Percentiles rank a stretch among this genome's conserved stretches.
Conservation (phyloP, 352 stramenopile genomes). For the Globisporangium abappressorium region DNA sequence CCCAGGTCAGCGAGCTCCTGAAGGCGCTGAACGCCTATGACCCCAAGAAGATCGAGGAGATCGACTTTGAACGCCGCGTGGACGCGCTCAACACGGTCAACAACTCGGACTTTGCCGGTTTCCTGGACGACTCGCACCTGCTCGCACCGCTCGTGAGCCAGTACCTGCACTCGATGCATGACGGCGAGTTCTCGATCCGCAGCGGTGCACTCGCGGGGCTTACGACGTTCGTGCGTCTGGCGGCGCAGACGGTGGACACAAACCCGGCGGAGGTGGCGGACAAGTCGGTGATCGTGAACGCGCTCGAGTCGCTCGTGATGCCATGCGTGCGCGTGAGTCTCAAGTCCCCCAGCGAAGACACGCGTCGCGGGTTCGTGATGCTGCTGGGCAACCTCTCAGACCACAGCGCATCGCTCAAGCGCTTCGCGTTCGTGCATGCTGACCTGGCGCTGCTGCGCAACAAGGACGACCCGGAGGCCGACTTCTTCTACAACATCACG, state of each 20-base stretch:
- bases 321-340: slow-evolving; percentile 83
- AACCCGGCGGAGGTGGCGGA: slow-evolving; percentile 10
- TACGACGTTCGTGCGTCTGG: slow-evolving; percentile 48
- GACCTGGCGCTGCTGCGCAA: slow-evolving; percentile 73
- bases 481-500: slow-evolving; percentile 99
- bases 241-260: slow-evolving; percentile 29
- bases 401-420: slow-evolving; percentile 26
- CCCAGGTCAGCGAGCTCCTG: slow-evolving; percentile 44
- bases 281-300: slow-evolving; percentile 59
- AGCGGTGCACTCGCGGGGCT: slow-evolving; percentile 62
- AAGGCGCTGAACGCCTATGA: slow-evolving; percentile 76
- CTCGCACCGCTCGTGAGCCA: slow-evolving; percentile 79
- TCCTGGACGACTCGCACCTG: slow-evolving; percentile 53
- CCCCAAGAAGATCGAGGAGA: slow-evolving; percentile 75
- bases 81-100: slow-evolving; percentile 73
- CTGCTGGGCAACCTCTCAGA: slow-evolving; percentile 76
- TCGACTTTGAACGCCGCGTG: slow-evolving; percentile 80
- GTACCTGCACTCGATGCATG: slow-evolving; percentile 82
- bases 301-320: slow-evolving; percentile 88
- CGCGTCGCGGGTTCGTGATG: slow-evolving; percentile 82
- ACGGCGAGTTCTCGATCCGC: slow-evolving; percentile 81
- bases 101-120: slow-evolving; percentile 53
- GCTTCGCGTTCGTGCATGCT: slow-evolving; percentile 58
- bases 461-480: slow-evolving; percentile 89
- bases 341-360: slow-evolving; percentile 67